These are phyloP conservation scores for Phialophora chinensis DNA, from an alignment of 2,329 filamentous ascomycete species.

Conservation along the genomic window DNA sequence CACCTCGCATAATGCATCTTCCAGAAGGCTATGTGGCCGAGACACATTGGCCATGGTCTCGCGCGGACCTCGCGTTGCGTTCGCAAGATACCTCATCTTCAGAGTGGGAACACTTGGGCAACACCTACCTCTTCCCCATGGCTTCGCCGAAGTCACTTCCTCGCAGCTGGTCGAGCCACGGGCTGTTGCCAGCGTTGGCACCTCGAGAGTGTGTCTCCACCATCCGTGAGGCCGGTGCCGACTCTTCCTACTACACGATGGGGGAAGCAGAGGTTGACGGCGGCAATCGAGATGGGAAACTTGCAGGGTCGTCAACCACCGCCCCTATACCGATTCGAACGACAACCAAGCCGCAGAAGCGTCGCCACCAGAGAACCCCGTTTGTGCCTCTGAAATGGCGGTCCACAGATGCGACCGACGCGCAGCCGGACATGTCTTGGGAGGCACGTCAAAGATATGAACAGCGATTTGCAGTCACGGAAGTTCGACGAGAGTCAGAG, in stretches of 20 bases:
- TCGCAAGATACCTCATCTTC: conserved; percentile 9
- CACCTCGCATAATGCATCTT: conserved; percentile 9
- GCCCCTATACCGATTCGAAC: neutral
- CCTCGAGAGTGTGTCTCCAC: neutral
- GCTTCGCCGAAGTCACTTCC: conserved; percentile 2
- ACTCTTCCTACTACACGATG: no score
- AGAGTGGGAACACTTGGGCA: conserved; percentile 12
- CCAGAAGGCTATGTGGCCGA: conserved; percentile 14
- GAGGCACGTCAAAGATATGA: conserved; percentile 5
- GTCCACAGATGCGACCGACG: neutral
- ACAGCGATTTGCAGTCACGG: neutral
- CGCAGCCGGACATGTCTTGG: conserved; percentile 6
- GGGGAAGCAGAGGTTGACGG: neutral
- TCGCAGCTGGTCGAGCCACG: conserved; percentile 2
- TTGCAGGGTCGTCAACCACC: neutral
- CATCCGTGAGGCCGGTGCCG: neutral
- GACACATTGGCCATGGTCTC: conserved; percentile 15
- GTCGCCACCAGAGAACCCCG: neutral
- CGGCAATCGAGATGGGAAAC: neutral
- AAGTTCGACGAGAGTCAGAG: conserved; percentile 2
- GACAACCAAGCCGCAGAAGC: neutral
- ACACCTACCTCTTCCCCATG: conserved; percentile 17
- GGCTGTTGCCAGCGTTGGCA: neutral
- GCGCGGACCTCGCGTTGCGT: neutral
- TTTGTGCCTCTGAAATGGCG: neutral